Evolutionary conservation across 192 early-diverging fungal species (phyloP), one percentile per base, ranked within the genome.

Genomic region (Coemansia erecta): DNA sequence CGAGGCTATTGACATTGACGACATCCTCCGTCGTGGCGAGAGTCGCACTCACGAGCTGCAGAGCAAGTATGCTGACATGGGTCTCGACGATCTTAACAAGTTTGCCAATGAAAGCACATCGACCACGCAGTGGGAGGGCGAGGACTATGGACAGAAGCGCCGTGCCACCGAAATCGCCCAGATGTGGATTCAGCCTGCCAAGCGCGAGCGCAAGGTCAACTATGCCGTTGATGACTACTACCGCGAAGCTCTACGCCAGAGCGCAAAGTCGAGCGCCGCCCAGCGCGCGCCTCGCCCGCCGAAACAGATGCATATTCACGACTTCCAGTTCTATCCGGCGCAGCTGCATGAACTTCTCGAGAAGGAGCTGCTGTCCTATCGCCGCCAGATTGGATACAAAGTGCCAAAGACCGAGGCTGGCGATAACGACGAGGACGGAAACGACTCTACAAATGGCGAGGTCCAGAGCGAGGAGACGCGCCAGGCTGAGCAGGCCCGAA

Each of bases 111-210:
- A 82, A 41, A 82, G 81, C 64, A 52, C 66, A 7, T 88, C 85
- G 48, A 92, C 91, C 3, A 95, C 95, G 66, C 85, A 96, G 63
- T 97, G 95, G 95, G 90, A 98, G 59, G 97, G 97, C 17, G 86
- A 95, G 58, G 92, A 99, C 83, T 98, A 93, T 86, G 85, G 92
- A 43, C 82, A 84, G 65, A 91, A 90, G 69, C 62, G 66, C 35
- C 62, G 70, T 15, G 66, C 76, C 1, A 69, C 68, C 11, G 72
- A 72, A 35, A 70, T 79, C 39, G 50, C 56, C 13, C 63, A 68
- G 41, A 56, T 75, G 56, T 99, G 97, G 97, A 92, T 98, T 50
- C 89, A 91, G 58, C 97, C 95, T 0, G 87, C 91, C 28, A 97
- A 99, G 73, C 83, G 95, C 51, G 94, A 97, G 79, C 87, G 92